Conservation (phyloP, 2,329 filamentous ascomycete genomes). For the Mollisia scopiformis region DNA sequence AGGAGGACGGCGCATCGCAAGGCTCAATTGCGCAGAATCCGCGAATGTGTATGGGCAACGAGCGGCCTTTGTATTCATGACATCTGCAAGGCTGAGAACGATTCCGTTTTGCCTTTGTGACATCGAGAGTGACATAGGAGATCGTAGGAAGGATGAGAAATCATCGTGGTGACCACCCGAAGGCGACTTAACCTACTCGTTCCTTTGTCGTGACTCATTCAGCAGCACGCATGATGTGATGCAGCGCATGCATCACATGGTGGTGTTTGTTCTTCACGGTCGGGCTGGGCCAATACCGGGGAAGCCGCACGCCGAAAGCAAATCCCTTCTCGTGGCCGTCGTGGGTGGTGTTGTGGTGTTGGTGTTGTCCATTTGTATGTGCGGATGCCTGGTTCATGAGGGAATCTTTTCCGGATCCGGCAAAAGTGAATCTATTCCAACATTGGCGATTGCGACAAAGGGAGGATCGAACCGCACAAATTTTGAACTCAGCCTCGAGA, state of each 20-base stretch:
- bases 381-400: constrained; percentile 25
- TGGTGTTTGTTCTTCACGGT: background rate
- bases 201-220: background rate
- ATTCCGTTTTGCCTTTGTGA: background rate
- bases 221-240: background rate
- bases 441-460: constrained; percentile 19
- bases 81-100: constrained; percentile 16
- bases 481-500: constrained; percentile 30
- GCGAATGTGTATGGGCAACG: background rate
- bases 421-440: constrained; percentile 27
- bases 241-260: background rate
- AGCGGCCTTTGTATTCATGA: background rate
- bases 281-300: background rate
- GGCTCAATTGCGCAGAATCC: constrained; percentile 3
- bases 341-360: background rate
- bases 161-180: background rate
- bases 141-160: too few relatives aligned
- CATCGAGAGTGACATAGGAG: background rate
- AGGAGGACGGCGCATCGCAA: constrained; percentile 10
- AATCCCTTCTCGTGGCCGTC: too few relatives aligned
- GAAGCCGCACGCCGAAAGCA: background rate
- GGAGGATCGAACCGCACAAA: constrained; percentile 25
- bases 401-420: constrained; percentile 23
- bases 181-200: too few relatives aligned
- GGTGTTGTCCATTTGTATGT: background rate